A percentile compares a stretch with the other conserved stretches of the same genome.
These are phyloP conservation scores for Cladosporium velox DNA, from an alignment of 2,329 filamentous ascomycete genomes.

Conservation along the genomic window DNA sequence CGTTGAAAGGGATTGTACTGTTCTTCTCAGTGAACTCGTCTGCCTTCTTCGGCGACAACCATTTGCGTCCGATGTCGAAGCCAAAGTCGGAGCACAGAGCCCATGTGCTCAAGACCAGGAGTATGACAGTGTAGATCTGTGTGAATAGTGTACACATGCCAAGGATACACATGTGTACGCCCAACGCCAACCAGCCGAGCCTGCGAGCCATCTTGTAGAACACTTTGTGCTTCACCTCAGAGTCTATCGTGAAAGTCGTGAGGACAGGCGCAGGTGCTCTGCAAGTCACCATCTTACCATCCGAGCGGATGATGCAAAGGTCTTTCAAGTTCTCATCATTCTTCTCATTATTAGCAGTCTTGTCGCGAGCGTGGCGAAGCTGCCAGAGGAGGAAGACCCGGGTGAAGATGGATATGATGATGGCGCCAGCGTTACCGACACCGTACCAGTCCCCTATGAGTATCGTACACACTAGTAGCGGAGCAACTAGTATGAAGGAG, in stretches of 20 bases:
- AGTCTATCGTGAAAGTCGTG: neutral
- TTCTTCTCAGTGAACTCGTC: neutral
- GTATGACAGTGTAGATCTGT: constrained; percentile 12
- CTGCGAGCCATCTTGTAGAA: neutral
- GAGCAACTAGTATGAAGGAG: neutral
- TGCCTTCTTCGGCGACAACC: neutral
- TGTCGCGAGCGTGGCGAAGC: constrained; percentile 10
- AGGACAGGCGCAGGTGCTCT: neutral
- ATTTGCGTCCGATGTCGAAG: neutral
- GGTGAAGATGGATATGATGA: constrained; percentile 16
- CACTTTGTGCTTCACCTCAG: neutral
- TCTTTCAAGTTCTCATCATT: neutral
- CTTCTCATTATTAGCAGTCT: neutral
- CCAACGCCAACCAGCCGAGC: constrained; percentile 9
- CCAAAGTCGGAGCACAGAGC: neutral
- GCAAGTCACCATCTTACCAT: constrained; percentile 11
- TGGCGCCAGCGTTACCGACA: constrained; percentile 14
- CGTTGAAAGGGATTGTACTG: constrained; percentile 4
- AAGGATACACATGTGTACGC: constrained; percentile 13
- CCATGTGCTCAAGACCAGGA: constrained; percentile 12
- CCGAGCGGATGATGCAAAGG: constrained; percentile 11
- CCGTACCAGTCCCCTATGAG: constrained; percentile 23
- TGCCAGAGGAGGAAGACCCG: constrained; percentile 16
- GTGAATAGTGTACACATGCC: constrained; percentile 15
- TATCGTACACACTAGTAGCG: constrained; percentile 12